Evolutionary conservation across 495 filamentous ascomycete species (phyloP), one percentile per base, ranked within the genome.

Genomic region (Opeltia flavorubescens): DNA sequence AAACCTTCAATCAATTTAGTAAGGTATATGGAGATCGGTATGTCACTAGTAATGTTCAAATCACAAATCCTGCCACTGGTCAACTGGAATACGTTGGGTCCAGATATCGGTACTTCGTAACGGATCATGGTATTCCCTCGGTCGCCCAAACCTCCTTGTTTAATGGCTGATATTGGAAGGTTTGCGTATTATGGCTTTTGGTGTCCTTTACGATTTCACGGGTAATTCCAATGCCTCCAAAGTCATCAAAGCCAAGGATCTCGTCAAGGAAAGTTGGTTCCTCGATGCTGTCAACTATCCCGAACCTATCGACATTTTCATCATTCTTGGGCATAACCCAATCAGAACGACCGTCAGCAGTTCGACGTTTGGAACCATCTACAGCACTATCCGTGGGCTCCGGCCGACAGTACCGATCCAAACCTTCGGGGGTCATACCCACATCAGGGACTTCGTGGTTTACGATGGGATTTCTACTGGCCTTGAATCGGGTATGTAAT

Each of bases 21-120:
- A 57, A 57, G 18, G 50, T 60, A 4, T 67, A 64, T 44, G 63
- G 60, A 3, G 63, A 65, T 15, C 54, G 54, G 29, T 69, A 69
- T 45, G 46, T 68, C 23, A 67, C 65, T 5, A 67, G 64, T 51
- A 69, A 69, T 51, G 55, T 65, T 33, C 56, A 66, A 44, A 63
- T 67, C 21, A 45, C 50, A 12, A 57, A 61, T 33, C 48, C 55
- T 11, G 41, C 42, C 8, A 59, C 58, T 3, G 46, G 56, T 5
- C 31, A 61, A 36, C 60, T 52, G 34, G 60, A 61, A 36, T 55
- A 58, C 21, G 58, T 68, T 41, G 65, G 65, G 1, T 50, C 51
- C 21, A 53, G 52, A 51, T 66, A 57, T 43, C 57, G 58, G 6
- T 61, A 67, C 46, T 66, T 65, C 38, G 62, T 49, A 0, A 68